A percentile compares a stretch with the other conserved stretches of the same genome.
phyloP scores from a whole-genome alignment of 1,139 yeast genomes.

The Nakaseomyces nivariensis region DNA sequence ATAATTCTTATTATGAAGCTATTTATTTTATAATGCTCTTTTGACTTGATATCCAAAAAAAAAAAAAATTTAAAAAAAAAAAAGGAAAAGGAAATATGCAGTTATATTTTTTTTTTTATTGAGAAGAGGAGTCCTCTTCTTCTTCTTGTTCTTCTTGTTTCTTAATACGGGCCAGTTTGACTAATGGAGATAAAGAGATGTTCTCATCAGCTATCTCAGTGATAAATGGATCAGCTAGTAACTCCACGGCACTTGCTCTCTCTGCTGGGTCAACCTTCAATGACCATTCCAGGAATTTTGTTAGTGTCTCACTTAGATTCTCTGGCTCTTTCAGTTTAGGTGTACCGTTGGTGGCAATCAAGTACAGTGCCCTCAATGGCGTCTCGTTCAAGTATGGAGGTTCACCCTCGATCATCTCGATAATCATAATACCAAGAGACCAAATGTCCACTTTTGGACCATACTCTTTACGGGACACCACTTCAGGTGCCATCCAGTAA shows the following conservation, averaged over 20 bases:
- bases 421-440: conserved; percentile 92
- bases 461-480: conserved; percentile 73
- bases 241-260: conserved; percentile 68
- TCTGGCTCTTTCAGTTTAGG: conserved; percentile 84
- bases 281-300: conserved; percentile 61
- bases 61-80: too few species aligned
- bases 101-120: neutral
- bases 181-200: conserved; percentile 69
- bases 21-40: too few species aligned
- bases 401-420: conserved; percentile 96
- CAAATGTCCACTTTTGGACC: conserved; percentile 94
- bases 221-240: conserved; percentile 62
- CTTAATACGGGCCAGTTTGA: conserved; percentile 70
- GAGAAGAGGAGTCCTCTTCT: neutral
- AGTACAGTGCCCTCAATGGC: conserved; percentile 71
- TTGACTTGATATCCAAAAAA: too few species aligned
- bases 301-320: conserved; percentile 52
- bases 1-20: too few species aligned
- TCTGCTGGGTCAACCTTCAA: conserved; percentile 71
- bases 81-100: neutral
- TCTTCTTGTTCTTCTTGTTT: conserved; percentile 38
- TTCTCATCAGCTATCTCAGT: conserved; percentile 54
- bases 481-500: conserved; percentile 99
- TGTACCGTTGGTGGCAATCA: conserved; percentile 88
- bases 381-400: conserved; percentile 95